A percentile compares a stretch with the other conserved stretches of the same genome.
These are phyloP conservation scores for Fraxinus angustifolia DNA, from an alignment of 305 asterid genomes.

Conservation along the genomic window DNA sequence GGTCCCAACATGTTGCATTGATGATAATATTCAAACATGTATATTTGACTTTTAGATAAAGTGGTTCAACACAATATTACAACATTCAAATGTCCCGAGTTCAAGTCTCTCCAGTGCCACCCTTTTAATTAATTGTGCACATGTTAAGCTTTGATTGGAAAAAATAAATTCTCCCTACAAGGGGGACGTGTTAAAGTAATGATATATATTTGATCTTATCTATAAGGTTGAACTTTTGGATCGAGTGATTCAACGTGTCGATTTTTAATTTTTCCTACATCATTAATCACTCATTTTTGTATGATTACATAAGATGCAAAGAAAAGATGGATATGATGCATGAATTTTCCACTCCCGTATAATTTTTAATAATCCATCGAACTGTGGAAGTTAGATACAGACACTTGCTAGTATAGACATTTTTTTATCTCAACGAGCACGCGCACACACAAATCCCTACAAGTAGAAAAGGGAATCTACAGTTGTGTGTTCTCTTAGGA, in stretches of 20 bases:
- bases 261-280: neutral
- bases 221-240: neutral
- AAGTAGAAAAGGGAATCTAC: neutral
- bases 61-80: neutral
- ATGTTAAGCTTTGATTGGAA: neutral
- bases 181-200: neutral
- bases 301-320: slow-evolving; percentile 23
- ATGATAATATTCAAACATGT: neutral
- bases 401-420: neutral
- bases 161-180: neutral
- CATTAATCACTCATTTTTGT: slow-evolving; percentile 26
- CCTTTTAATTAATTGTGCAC: neutral
- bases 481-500: neutral
- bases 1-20: slow-evolving; percentile 45
- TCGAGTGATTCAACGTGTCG: neutral
- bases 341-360: neutral
- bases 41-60: neutral
- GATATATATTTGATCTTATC: neutral
- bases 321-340: neutral
- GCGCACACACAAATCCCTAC: neutral
- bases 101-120: neutral
- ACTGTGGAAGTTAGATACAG: neutral
- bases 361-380: neutral
- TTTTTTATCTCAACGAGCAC: neutral
- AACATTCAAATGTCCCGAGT: neutral